Base-by-base conservation (phyloP, 2,329 filamentous ascomycete genomes). In the Amesomyces nigricolor region DNA sequence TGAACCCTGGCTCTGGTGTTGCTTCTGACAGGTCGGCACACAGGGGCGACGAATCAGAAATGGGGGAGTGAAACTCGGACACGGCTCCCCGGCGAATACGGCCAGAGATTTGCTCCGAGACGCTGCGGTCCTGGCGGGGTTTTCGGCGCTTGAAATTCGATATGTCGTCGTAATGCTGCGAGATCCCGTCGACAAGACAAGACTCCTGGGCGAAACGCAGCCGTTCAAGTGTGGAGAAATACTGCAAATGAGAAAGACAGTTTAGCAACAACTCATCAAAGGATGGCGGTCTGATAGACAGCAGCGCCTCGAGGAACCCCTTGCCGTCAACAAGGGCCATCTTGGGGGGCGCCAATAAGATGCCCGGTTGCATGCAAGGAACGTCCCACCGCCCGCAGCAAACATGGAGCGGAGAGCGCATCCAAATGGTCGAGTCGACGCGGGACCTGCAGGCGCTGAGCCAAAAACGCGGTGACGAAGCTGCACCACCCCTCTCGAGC, bases 141-240 rank as follows among this genome's bases (percentile, higher is more conserved):
- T 65, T 66, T 17, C 65, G 65, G 48, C 66, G 64, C 47, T 66
- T 67, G 54, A 61, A 59, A 51, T 67, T 64, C 4, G 68, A 64
- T 48, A 69, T 67, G 53, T 70, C 65, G 67, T 67, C 63, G 68
- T 71, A 70, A 54, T 71, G 70, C 14, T 67, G 64, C 37, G 67
- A 70, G 43, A 71, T 70, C 48, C 67, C 67, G 58, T 71, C 67
- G 19, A 71, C 65, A 8, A 64, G 60, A 51, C 64, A 60, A 4
- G 68, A 70, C 35, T 65, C 64, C 37, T 83, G 82, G 49, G 79
- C 80, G 67, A 89, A 82, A 63, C 82, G 81, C 56, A 88, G 76
- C 56, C 86, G 80, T 70, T 90, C 87, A 60, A 87, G 76, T 7
- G 82, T 85, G 32, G 86, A 88, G 72, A 89, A 89, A 72, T 87